A percentile compares a stretch with the other conserved stretches of the same genome.
These are phyloP conservation scores for Anisodus acutangulus DNA, from an alignment of 257 asterid species.

Conservation along the genomic window DNA sequence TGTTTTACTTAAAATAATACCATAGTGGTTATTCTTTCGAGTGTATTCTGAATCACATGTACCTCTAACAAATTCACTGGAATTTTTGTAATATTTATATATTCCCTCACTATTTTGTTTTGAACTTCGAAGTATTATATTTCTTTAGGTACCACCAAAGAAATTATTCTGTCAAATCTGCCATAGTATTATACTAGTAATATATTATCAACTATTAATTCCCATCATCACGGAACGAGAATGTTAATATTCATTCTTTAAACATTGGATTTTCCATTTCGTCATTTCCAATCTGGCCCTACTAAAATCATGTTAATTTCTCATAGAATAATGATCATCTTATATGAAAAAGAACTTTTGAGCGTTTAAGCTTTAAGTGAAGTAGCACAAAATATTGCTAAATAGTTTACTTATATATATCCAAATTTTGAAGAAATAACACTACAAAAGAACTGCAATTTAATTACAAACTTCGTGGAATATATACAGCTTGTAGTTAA, in stretches of 20 bases:
- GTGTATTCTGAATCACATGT: slow-evolving; percentile 12
- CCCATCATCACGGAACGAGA: not conserved
- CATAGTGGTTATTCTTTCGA: not conserved
- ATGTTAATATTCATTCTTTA: slow-evolving; percentile 3
- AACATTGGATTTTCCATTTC: not conserved
- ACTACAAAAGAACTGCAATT: too few relatives aligned
- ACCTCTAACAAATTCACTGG: slow-evolving; percentile 13
- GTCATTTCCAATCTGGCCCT: not conserved
- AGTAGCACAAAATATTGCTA: too few relatives aligned
- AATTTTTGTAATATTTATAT: not conserved
- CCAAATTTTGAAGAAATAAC: too few relatives aligned
- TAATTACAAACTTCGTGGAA: too few relatives aligned
- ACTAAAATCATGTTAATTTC: not conserved
- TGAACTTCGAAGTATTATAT: not conserved
- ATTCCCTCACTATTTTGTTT: not conserved
- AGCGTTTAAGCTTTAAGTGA: too few relatives aligned
- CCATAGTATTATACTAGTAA: not conserved
- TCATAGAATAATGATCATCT: not conserved
- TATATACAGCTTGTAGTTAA: too few relatives aligned
- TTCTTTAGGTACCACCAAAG: not conserved
- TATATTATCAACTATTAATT: not conserved
- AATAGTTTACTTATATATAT: too few relatives aligned
- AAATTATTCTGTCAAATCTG: not conserved
- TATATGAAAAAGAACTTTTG: too few relatives aligned
- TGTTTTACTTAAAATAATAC: not conserved